Percentiles rank a stretch among this genome's conserved stretches.
Evolutionary conservation across 2,329 filamentous ascomycete species (phyloP).

Genomic region (Xylogone sp.): DNA sequence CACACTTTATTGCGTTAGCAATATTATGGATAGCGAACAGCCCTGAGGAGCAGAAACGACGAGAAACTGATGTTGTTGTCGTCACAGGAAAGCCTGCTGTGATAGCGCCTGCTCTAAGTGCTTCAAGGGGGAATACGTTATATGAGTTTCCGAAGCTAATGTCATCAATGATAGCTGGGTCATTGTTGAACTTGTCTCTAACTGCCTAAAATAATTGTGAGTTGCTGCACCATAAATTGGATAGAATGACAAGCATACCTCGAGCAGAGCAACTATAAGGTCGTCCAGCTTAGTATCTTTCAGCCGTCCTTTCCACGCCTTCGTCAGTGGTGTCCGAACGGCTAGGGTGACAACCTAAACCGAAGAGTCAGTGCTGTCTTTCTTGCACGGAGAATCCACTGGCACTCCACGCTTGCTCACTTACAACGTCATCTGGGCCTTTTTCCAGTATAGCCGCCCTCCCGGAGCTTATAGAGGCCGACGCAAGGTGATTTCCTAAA

Average conservation of each 20-base stretch:
- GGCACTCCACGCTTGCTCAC: too few relatives aligned
- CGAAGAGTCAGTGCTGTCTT: too few relatives aligned
- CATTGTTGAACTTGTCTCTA: conserved; percentile 29
- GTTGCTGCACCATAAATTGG: not conserved
- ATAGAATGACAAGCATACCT: conserved; percentile 51
- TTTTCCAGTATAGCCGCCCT: too few relatives aligned
- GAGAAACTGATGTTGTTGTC: conserved; percentile 70
- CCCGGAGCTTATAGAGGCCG: too few relatives aligned
- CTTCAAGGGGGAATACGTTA: conserved; percentile 63
- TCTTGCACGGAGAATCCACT: too few relatives aligned
- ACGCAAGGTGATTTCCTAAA: too few relatives aligned
- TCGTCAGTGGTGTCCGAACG: conserved; percentile 81
- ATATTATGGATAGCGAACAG: conserved; percentile 91
- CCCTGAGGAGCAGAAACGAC: conserved; percentile 92
- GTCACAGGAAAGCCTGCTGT: conserved; percentile 91
- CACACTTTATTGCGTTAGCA: conserved; percentile 72
- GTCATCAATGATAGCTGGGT: conserved; percentile 83
- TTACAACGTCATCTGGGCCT: conserved; percentile 84
- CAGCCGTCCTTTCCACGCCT: conserved; percentile 87
- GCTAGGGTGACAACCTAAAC: conserved; percentile 80
- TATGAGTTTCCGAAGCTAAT: conserved; percentile 82
- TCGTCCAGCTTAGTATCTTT: conserved; percentile 92
- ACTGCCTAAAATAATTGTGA: conserved; percentile 6
- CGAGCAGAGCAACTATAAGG: conserved; percentile 76
- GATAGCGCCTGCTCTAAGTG: conserved; percentile 53